Percentiles rank a stretch among this genome's conserved stretches.
Conservation (phyloP, 352 stramenopile genomes). For the Hyaloperonospora brassicae region DNA sequence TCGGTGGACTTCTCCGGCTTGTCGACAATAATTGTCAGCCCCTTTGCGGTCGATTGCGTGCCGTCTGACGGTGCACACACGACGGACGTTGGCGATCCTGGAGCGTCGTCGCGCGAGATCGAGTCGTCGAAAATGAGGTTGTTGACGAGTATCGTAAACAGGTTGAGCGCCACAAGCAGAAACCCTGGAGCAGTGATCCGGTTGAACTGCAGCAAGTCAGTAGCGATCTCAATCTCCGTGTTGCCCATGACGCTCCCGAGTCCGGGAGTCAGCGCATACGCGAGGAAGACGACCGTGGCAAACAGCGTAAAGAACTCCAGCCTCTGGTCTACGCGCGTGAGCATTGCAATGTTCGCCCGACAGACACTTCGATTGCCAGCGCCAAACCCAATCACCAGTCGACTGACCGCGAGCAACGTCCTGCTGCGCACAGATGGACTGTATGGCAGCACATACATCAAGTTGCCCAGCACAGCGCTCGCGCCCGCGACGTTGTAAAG, state of each 20-base stretch:
- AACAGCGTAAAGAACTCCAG: constrained; percentile 61
- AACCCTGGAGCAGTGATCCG: constrained; percentile 48
- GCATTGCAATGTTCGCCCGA: constrained; percentile 54
- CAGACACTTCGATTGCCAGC: constrained; percentile 67
- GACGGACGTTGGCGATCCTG: constrained; percentile 8
- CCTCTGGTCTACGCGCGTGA: constrained; percentile 50
- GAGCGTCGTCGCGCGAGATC: constrained; percentile 37
- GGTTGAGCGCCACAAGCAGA: constrained; percentile 42
- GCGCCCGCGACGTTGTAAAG: constrained; percentile 41
- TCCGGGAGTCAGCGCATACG: constrained; percentile 61
- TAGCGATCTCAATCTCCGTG: constrained; percentile 29
- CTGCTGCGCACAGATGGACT: constrained; percentile 29
- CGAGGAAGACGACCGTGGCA: constrained; percentile 60
- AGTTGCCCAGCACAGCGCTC: constrained; percentile 43
- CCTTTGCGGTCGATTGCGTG: constrained; percentile 2
- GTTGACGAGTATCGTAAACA: constrained; percentile 37
- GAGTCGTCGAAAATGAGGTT: constrained; percentile 42
- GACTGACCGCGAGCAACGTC: constrained; percentile 38
- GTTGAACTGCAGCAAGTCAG: constrained; percentile 48
- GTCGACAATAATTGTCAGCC: constrained; percentile 5
- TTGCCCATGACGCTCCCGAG: constrained; percentile 43
- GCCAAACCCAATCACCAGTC: constrained; percentile 61
- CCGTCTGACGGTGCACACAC: background rate
- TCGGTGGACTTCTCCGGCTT: background rate
- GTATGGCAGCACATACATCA: constrained; percentile 52